phyloP scores from a whole-genome alignment of 768 basidiomycete species.

The Collybia sordida region DNA sequence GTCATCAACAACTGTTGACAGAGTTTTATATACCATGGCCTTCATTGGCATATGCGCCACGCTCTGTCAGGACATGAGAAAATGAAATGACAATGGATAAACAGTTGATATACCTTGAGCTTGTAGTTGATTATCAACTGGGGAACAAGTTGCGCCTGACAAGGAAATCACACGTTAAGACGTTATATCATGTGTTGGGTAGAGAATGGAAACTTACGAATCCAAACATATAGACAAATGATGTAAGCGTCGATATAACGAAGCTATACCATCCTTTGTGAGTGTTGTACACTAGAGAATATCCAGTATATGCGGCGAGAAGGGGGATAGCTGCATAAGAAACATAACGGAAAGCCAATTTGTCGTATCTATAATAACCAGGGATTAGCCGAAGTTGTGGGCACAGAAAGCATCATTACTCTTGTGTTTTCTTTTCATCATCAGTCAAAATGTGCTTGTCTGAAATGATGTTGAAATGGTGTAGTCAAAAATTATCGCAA shows the following conservation, averaged over 20 bases:
- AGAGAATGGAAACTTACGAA: conserved; percentile 65
- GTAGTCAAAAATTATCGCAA: conserved; percentile 8
- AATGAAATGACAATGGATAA: conserved; percentile 3
- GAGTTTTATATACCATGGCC: conserved; percentile 93
- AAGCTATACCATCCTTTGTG: conserved; percentile 98
- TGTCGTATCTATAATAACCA: conserved; percentile 66
- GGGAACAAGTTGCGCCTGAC: conserved; percentile 79
- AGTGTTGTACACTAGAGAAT: conserved; percentile 78
- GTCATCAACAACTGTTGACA: conserved; percentile 90
- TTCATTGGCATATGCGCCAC: conserved; percentile 99
- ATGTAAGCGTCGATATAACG: conserved; percentile 88
- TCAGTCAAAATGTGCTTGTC: conserved; percentile 97
- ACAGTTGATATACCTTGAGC: conserved; percentile 66
- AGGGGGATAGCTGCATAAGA: conserved; percentile 86
- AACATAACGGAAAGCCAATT: conserved; percentile 92
- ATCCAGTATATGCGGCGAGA: conserved; percentile 73
- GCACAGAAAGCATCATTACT: conserved; percentile 50
- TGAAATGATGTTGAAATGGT: conserved; percentile 20
- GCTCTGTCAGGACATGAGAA: conserved; percentile 47
- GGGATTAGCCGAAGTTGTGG: conserved; percentile 3
- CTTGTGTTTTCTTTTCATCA: conserved; percentile 97
- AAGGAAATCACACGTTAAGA: conserved; percentile 1
- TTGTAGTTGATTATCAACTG: conserved; percentile 97
- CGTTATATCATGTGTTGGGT: background rate
- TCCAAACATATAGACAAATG: conserved; percentile 95